Evolutionary conservation across 768 basidiomycete species (phyloP).

Genomic region (Boletus tylopilopsis): DNA sequence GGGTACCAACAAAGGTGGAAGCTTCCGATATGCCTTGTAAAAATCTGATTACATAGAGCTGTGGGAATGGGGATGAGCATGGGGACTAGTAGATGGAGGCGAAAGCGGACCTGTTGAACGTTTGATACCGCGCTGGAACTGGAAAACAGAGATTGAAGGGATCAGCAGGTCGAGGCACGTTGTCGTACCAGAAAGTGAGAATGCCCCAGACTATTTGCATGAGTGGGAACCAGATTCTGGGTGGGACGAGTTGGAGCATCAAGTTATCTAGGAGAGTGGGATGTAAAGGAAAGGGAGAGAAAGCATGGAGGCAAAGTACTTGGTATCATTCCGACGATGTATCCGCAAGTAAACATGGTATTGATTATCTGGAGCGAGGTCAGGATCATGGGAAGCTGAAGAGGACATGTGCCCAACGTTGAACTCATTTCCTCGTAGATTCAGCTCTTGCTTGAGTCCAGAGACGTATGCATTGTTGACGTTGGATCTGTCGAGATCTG

Average conservation of each 20-base stretch:
- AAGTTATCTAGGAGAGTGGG: slow-evolving; percentile 48
- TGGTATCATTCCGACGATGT: slow-evolving; percentile 72
- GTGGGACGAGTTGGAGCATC: slow-evolving; percentile 58
- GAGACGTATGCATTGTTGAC: slow-evolving; percentile 75
- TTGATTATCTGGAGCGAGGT: slow-evolving; percentile 48
- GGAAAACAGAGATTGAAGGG: neutral
- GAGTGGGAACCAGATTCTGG: slow-evolving; percentile 62
- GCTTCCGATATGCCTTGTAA: slow-evolving; percentile 71
- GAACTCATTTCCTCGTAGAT: slow-evolving; percentile 61
- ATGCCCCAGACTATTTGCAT: slow-evolving; percentile 66
- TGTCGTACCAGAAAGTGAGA: slow-evolving; percentile 57
- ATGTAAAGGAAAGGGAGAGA: neutral
- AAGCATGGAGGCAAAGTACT: slow-evolving; percentile 34
- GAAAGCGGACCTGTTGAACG: slow-evolving; percentile 47
- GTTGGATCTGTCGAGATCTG: slow-evolving; percentile 68
- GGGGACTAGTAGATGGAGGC: neutral
- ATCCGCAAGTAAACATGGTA: slow-evolving; percentile 70
- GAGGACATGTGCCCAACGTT: slow-evolving; percentile 39
- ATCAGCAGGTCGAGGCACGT: too few species aligned
- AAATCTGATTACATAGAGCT: slow-evolving; percentile 70
- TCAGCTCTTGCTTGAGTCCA: slow-evolving; percentile 70
- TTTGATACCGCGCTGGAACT: slow-evolving; percentile 56
- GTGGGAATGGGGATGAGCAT: neutral
- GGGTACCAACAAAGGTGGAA: slow-evolving; percentile 74
- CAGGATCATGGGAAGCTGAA: neutral